phyloP scores from a whole-genome alignment of 306 rosid species.

The Casuarina cunninghamiana region DNA sequence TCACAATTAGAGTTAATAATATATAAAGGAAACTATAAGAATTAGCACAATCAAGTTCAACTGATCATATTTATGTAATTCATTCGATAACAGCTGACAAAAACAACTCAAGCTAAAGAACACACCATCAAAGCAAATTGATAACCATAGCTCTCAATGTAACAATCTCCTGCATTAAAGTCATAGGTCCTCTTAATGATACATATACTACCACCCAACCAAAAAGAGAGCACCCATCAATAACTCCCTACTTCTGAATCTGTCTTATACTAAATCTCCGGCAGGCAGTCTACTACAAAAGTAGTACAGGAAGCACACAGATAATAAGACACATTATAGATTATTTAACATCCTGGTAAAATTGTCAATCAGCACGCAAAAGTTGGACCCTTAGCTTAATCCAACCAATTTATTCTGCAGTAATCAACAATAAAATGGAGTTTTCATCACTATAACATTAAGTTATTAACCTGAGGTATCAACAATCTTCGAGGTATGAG shows the following conservation, averaged over 20 bases:
- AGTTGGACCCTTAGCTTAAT: no score
- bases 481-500: slow-evolving; percentile 92
- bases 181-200: neutral
- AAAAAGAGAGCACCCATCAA: neutral
- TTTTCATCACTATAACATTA: slow-evolving; percentile 20
- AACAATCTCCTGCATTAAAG: neutral
- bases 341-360: neutral
- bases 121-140: neutral
- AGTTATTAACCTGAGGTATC: slow-evolving; percentile 81
- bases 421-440: slow-evolving; percentile 13
- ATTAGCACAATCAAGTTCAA: neutral
- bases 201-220: neutral
- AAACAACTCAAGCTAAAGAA: no score
- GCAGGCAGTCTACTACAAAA: slow-evolving; percentile 1
- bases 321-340: neutral
- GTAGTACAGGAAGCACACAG: neutral
- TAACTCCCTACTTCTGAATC: neutral
- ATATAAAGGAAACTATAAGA: neutral
- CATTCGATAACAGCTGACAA: no score
- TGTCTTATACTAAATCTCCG: neutral
- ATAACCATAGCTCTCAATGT: neutral
- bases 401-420: neutral
- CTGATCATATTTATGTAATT: neutral
- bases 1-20: neutral
- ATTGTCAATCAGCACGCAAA: no score